Conservation (phyloP, 2,329 filamentous ascomycete species). For the Cytospora leucostoma region DNA sequence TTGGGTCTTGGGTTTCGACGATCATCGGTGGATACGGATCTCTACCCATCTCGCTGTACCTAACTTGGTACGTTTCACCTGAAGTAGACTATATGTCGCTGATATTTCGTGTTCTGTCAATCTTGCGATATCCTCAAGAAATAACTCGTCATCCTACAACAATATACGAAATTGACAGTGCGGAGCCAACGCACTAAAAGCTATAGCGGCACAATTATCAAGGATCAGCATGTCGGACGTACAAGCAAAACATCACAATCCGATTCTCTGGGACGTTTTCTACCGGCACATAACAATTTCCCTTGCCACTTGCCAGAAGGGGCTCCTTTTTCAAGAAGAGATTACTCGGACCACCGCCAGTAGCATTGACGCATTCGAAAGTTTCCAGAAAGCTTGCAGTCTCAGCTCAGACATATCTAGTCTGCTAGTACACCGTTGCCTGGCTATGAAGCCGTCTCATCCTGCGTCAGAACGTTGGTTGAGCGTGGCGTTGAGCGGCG, state of each 20-base stretch:
- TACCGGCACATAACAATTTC: not conserved
- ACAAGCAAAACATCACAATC: not conserved
- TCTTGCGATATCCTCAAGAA: conserved; percentile 1
- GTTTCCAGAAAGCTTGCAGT: not conserved
- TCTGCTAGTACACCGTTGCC: not conserved
- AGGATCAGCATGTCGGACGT: not conserved
- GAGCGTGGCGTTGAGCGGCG: conserved; percentile 7
- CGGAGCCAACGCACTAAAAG: not conserved
- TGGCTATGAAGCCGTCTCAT: not conserved
- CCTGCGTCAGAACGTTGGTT: not conserved
- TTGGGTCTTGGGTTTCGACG: conserved; percentile 17
- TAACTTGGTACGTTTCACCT: conserved; percentile 14
- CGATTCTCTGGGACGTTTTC: not conserved
- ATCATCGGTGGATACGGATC: conserved; percentile 23
- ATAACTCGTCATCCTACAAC: not conserved
- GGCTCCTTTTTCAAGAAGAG: not conserved
- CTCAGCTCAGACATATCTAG: not conserved
- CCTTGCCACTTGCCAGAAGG: not conserved
- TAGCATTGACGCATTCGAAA: not conserved
- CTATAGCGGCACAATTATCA: not conserved
- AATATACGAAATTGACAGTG: not conserved
- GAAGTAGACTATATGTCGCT: not conserved
- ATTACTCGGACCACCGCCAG: not conserved
- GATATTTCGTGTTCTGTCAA: not conserved
- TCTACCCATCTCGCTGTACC: conserved; percentile 23